Evolutionary conservation across 345 rosid genomes (phyloP).

Genomic region (Eucalyptus sp.): DNA sequence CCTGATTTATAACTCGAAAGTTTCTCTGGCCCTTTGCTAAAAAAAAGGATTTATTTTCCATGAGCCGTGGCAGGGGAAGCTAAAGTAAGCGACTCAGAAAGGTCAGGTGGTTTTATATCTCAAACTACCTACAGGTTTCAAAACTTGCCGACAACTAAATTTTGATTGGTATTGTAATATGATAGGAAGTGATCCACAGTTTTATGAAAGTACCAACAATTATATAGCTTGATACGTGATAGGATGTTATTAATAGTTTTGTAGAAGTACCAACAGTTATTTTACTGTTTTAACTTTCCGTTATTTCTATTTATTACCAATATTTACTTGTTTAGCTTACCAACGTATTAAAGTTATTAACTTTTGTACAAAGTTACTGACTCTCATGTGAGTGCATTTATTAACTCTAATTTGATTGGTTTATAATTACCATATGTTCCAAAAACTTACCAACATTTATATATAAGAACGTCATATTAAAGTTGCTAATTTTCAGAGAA

Average conservation of each 20-base stretch:
- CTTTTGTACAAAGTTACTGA: background rate
- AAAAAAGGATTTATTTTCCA: too few relatives aligned
- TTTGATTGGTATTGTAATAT: background rate
- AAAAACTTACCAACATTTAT: background rate
- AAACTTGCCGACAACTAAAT: background rate
- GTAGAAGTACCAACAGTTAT: background rate
- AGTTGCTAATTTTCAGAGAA: background rate
- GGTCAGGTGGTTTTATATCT: too few relatives aligned
- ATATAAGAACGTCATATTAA: too few relatives aligned
- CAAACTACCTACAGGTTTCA: background rate
- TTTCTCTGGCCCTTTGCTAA: too few relatives aligned
- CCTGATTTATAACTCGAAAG: too few relatives aligned
- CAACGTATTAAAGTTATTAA: background rate
- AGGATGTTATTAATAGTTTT: background rate
- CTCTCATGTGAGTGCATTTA: background rate
- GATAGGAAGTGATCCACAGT: background rate
- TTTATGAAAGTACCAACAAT: background rate
- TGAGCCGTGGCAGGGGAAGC: too few relatives aligned
- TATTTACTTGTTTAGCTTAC: background rate
- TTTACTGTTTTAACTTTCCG: too few relatives aligned
- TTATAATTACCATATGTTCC: background rate
- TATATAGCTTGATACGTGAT: background rate
- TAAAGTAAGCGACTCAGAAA: too few relatives aligned
- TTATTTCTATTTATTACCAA: background rate
- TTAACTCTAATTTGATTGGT: background rate